Conservation (phyloP, 2,329 filamentous ascomycete species). For the Phaeoacremonium minimum region DNA sequence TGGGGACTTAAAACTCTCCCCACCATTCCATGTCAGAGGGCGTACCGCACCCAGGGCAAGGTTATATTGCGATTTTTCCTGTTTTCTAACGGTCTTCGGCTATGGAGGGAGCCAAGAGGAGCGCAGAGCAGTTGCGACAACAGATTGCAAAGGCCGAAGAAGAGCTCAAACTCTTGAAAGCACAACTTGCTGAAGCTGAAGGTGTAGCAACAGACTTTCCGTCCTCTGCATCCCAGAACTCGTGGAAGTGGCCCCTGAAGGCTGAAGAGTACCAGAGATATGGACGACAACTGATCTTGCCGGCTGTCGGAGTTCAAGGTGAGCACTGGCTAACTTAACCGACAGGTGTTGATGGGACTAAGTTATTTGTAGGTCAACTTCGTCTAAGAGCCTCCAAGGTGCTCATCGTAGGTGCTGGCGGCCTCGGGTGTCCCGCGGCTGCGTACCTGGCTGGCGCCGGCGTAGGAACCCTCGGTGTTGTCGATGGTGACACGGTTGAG, state of each 20-base stretch:
- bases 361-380: conserved; percentile 60
- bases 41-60: too few relatives aligned
- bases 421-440: conserved; percentile 86
- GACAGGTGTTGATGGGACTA: too few relatives aligned
- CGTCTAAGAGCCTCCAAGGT: conserved; percentile 66
- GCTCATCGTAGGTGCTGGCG: conserved; percentile 81
- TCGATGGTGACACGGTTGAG: conserved; percentile 87
- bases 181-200: conserved; percentile 38
- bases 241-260: conserved; percentile 63
- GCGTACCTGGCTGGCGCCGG: conserved; percentile 91
- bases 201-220: conserved; percentile 9
- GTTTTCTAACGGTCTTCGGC: too few relatives aligned
- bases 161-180: conserved; percentile 39
- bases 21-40: too few relatives aligned
- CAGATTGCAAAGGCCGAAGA: conserved; percentile 44
- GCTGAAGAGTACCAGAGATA: conserved; percentile 80
- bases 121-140: conserved; percentile 30
- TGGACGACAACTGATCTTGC: conserved; percentile 85
- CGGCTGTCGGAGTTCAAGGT: conserved; percentile 74
- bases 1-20: too few relatives aligned
- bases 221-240: conserved; percentile 2
- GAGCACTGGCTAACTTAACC: too few relatives aligned
- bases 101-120: conserved; percentile 29
- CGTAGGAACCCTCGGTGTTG: conserved; percentile 74
- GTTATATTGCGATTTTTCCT: too few relatives aligned